Evolutionary conservation across 2,329 filamentous ascomycete species (phyloP).

Genomic region (Pezicula neosporulosa): DNA sequence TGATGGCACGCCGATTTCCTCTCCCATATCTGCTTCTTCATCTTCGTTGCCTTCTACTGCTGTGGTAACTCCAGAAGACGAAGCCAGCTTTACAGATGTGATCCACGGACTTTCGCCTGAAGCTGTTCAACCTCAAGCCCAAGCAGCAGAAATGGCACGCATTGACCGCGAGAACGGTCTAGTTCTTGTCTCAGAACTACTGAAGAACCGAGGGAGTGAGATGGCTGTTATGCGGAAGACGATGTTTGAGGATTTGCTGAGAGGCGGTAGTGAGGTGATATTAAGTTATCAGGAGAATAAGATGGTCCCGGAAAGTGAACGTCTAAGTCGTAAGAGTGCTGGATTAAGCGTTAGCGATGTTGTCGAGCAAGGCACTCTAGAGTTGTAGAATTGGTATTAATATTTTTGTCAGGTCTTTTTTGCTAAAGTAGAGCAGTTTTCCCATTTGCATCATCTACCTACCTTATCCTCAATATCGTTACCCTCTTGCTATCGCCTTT

Average conservation of each 20-base stretch:
- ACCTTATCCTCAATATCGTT: too few relatives aligned
- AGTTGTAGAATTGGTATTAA: too few relatives aligned
- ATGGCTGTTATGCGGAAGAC: constrained; percentile 36
- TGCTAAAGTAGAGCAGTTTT: too few relatives aligned
- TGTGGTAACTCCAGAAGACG: not conserved
- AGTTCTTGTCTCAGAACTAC: constrained; percentile 53
- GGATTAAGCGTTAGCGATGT: too few relatives aligned
- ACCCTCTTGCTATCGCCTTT: too few relatives aligned
- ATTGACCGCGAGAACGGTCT: constrained; percentile 60
- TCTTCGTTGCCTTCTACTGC: not conserved
- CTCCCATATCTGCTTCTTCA: not conserved
- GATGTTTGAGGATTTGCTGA: constrained; percentile 46
- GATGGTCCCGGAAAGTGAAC: too few relatives aligned
- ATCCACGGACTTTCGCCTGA: constrained; percentile 13
- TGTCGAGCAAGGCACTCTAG: too few relatives aligned
- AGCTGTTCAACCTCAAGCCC: constrained; percentile 15
- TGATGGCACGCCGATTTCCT: constrained; percentile 11
- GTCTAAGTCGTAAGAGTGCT: too few relatives aligned
- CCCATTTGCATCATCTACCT: too few relatives aligned
- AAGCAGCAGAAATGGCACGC: constrained; percentile 39
- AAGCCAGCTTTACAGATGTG: not conserved
- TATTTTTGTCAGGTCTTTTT: too few relatives aligned
- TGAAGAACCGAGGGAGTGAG: constrained; percentile 39
- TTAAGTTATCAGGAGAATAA: too few relatives aligned
- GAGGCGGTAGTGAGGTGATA: constrained; percentile 39